A percentile compares a stretch with the other conserved stretches of the same genome.
phyloP scores from a whole-genome alignment of 345 rosid genomes.

The Rhizophora mangle region DNA sequence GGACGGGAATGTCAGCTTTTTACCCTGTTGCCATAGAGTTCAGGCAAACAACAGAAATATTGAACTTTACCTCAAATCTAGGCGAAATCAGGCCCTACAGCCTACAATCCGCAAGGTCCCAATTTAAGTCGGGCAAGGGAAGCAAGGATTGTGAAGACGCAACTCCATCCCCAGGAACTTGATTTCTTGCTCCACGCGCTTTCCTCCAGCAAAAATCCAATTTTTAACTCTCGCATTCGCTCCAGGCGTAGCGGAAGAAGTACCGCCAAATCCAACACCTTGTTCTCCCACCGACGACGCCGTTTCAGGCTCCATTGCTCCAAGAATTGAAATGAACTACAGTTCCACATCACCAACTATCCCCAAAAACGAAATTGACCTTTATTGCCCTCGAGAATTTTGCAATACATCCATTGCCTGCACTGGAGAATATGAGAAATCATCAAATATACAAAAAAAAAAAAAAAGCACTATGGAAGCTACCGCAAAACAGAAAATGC shows the following conservation, averaged over 20 bases:
- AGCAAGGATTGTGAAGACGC: background rate
- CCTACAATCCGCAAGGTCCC: no score
- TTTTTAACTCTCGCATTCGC: slow-evolving; percentile 63
- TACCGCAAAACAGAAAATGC: no score
- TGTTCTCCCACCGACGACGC: slow-evolving; percentile 37
- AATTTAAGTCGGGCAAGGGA: no score
- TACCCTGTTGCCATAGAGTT: no score
- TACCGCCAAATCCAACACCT: slow-evolving; percentile 2
- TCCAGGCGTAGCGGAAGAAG: slow-evolving; percentile 15
- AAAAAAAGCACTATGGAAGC: no score
- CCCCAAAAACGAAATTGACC: slow-evolving; percentile 11
- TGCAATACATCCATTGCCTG: no score
- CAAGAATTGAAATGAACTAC: background rate
- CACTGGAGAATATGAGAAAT: no score
- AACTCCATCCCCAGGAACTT: slow-evolving; percentile 50
- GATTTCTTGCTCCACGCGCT: slow-evolving; percentile 68
- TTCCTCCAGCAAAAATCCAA: slow-evolving; percentile 66
- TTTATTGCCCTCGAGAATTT: background rate
- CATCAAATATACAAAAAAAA: no score
- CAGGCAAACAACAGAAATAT: no score
- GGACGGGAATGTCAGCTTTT: no score
- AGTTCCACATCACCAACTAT: slow-evolving; percentile 10
- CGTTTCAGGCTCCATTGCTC: slow-evolving; percentile 39
- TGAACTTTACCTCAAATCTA: no score
- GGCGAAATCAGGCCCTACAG: no score